Evolutionary conservation across 768 basidiomycete genomes (phyloP).

Genomic region (Xerocomellus intermedius): DNA sequence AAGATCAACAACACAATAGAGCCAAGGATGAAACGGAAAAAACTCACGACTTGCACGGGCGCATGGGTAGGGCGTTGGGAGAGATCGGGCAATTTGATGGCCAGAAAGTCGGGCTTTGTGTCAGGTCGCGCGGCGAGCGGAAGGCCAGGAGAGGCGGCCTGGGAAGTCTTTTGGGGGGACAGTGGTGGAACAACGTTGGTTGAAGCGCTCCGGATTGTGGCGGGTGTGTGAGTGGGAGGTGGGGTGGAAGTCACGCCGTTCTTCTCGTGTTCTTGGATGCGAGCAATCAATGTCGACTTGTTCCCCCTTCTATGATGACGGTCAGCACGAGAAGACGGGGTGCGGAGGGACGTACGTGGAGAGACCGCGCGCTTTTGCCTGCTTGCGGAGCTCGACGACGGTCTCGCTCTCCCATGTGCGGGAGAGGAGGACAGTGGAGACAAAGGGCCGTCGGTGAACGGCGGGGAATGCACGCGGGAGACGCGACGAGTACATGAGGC

Average conservation of each 20-base stretch:
- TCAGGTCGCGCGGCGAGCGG: constrained; percentile 35
- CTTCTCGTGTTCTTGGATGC: constrained; percentile 52
- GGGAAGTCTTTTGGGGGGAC: constrained; percentile 23
- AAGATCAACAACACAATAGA: constrained; percentile 4
- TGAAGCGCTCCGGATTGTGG: constrained; percentile 27
- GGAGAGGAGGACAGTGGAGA: constrained; percentile 56
- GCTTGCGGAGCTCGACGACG: constrained; percentile 47
- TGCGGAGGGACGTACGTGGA: constrained; percentile 42
- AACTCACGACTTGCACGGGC: constrained; percentile 59
- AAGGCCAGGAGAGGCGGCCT: constrained; percentile 41
- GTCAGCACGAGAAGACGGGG: constrained; percentile 7
- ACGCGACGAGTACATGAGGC: constrained; percentile 16
- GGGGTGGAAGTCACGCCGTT: constrained; percentile 19
- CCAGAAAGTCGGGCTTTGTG: constrained; percentile 37
- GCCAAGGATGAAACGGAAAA: constrained; percentile 3
- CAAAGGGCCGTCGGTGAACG: constrained; percentile 35
- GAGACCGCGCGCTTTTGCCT: constrained; percentile 56
- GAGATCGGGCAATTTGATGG: constrained; percentile 57
- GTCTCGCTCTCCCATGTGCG: constrained; percentile 55
- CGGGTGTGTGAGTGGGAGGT: constrained; percentile 8
- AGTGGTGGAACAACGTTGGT: constrained; percentile 13
- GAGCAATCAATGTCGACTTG: constrained; percentile 54
- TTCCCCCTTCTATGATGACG: constrained; percentile 47
- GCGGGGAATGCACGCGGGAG: constrained; percentile 1
- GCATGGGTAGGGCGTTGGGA: constrained; percentile 41